These are phyloP conservation scores for Pseudogymnoascus sp. DNA, from an alignment of 2,329 filamentous ascomycete genomes.

Conservation along the genomic window DNA sequence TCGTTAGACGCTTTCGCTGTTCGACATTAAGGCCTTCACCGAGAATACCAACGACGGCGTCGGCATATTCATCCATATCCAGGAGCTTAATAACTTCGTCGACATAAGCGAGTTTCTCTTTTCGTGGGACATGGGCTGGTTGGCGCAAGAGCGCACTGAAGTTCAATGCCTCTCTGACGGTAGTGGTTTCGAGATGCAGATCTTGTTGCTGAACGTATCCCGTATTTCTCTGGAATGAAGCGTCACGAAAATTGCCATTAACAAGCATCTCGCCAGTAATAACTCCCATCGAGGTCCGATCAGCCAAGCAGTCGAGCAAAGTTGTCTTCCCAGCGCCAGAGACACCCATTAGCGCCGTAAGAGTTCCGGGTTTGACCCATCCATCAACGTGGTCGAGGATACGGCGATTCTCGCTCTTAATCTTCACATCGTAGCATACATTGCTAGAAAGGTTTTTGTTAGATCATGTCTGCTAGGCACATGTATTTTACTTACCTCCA, in stretches of 20 bases:
- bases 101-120: slow-evolving; percentile 79
- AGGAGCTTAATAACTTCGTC: slow-evolving; percentile 62
- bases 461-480: no score
- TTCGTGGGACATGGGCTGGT: slow-evolving; percentile 57
- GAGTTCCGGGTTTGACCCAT: slow-evolving; percentile 64
- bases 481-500: slow-evolving; percentile 42
- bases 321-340: slow-evolving; percentile 79
- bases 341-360: slow-evolving; percentile 54
- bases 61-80: slow-evolving; percentile 57
- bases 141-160: slow-evolving; percentile 84
- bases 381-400: slow-evolving; percentile 75
- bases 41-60: slow-evolving; percentile 55
- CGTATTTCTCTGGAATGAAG: slow-evolving; percentile 65
- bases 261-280: slow-evolving; percentile 74
- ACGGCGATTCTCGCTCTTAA: slow-evolving; percentile 51
- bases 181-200: slow-evolving; percentile 68
- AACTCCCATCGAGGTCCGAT: slow-evolving; percentile 79
- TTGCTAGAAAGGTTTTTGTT: neutral
- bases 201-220: slow-evolving; percentile 91
- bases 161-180: slow-evolving; percentile 77
- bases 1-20: slow-evolving; percentile 53
- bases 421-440: slow-evolving; percentile 61
- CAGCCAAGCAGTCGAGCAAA: slow-evolving; percentile 73
- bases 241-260: slow-evolving; percentile 57
- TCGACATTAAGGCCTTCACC: slow-evolving; percentile 54